A percentile compares a stretch with the other conserved stretches of the same genome.
Conservation (phyloP, 2,329 filamentous ascomycete species). For the Cadophora gregata region DNA sequence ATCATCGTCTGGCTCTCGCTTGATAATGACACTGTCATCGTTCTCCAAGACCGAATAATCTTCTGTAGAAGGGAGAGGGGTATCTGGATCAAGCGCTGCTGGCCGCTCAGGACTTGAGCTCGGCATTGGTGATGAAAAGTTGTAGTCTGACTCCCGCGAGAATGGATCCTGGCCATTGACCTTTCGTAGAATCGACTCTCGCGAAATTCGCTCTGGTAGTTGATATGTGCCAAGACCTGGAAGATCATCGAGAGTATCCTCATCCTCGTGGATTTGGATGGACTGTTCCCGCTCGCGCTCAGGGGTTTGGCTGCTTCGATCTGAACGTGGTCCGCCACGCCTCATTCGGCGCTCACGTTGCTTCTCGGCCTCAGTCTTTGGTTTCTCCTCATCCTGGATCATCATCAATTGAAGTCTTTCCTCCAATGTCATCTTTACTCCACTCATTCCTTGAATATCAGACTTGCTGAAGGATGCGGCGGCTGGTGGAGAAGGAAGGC, state of each 20-base stretch:
- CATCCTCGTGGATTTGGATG: slow-evolving; percentile 56
- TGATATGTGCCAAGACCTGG: slow-evolving; percentile 66
- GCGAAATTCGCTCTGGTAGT: slow-evolving; percentile 80
- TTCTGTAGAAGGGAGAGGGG: slow-evolving; percentile 88
- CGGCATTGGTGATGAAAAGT: slow-evolving; percentile 66
- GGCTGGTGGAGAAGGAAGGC: slow-evolving; percentile 73
- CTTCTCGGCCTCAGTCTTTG: slow-evolving; percentile 65
- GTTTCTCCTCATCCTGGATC: slow-evolving; percentile 69
- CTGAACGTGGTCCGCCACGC: slow-evolving; percentile 58
- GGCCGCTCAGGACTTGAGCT: slow-evolving; percentile 64
- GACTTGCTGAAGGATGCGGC: slow-evolving; percentile 73
- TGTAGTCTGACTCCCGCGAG: slow-evolving; percentile 66
- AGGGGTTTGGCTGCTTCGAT: slow-evolving; percentile 48
- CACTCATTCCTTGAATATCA: slow-evolving; percentile 78
- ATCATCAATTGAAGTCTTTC: slow-evolving; percentile 89
- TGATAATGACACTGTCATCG: slow-evolving; percentile 67
- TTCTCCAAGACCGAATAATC: slow-evolving; percentile 64
- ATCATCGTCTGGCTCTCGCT: slow-evolving; percentile 65
- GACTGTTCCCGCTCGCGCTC: slow-evolving; percentile 41
- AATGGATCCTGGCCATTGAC: slow-evolving; percentile 68
- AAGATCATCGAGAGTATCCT: slow-evolving; percentile 65
- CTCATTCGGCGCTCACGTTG: slow-evolving; percentile 74
- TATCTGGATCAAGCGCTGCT: slow-evolving; percentile 79
- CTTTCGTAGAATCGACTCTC: slow-evolving; percentile 90
- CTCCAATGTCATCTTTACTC: slow-evolving; percentile 80